These are phyloP conservation scores for Colletotrichum sp. DNA, from an alignment of 2,329 filamentous ascomycete species.

Conservation along the genomic window DNA sequence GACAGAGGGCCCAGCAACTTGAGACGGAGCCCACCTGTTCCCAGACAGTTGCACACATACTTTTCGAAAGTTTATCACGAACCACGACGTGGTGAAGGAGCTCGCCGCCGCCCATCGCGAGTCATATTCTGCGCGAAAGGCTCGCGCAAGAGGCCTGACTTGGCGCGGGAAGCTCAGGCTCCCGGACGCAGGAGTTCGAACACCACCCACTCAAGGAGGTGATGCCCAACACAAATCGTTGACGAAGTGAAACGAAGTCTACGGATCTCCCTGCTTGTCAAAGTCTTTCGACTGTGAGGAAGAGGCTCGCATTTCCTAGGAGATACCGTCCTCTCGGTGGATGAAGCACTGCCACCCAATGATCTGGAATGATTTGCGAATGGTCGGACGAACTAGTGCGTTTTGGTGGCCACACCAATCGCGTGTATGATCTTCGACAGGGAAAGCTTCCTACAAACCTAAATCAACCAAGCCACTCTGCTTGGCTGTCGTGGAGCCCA, in stretches of 20 bases:
- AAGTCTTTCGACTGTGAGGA: background rate
- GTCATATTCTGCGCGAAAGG: background rate
- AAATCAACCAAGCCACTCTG: background rate
- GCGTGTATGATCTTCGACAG: background rate
- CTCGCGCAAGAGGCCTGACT: background rate
- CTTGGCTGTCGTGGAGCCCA: background rate
- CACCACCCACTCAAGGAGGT: background rate
- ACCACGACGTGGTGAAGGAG: background rate
- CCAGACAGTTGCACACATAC: background rate
- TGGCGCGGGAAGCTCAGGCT: background rate
- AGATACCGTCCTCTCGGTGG: background rate
- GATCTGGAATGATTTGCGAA: background rate
- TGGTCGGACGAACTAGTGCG: constrained; percentile 4
- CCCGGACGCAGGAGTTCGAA: background rate
- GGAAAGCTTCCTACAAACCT: constrained; percentile 3
- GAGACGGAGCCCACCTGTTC: background rate
- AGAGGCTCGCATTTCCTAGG: background rate
- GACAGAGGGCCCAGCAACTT: constrained; percentile 11
- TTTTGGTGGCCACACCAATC: background rate
- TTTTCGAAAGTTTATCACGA: background rate
- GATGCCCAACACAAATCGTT: background rate
- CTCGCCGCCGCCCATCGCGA: background rate
- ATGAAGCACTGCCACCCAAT: background rate
- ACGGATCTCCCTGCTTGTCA: background rate
- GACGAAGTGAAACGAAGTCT: background rate